phyloP scores from a whole-genome alignment of 768 basidiomycete species.

The Gyrodon lividus region DNA sequence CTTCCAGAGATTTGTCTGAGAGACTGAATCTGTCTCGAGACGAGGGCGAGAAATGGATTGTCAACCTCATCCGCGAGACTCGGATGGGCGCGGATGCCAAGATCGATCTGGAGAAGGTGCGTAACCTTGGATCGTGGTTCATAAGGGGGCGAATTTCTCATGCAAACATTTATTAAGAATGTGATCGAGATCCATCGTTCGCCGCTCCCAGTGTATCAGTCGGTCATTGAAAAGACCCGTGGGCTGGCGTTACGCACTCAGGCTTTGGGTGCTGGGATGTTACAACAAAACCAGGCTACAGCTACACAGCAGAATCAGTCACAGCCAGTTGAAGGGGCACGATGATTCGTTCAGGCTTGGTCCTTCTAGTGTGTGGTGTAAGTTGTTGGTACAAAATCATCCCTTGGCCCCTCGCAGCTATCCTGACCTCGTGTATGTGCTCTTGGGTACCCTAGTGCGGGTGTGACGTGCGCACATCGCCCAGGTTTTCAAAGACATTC shows the following conservation, averaged over 20 bases:
- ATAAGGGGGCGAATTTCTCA: background rate
- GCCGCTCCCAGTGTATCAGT: constrained; percentile 86
- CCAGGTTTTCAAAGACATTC: no score
- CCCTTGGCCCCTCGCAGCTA: background rate
- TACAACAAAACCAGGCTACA: constrained; percentile 32
- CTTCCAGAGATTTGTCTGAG: constrained; percentile 79
- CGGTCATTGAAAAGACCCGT: constrained; percentile 93
- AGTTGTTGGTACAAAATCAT: constrained; percentile 5
- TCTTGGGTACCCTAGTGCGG: background rate
- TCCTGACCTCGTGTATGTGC: no score
- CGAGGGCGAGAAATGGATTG: constrained; percentile 99
- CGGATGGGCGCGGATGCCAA: constrained; percentile 96
- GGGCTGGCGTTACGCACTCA: constrained; percentile 90
- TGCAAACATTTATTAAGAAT: constrained; percentile 55
- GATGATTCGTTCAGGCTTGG: constrained; percentile 10
- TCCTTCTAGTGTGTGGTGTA: constrained; percentile 7
- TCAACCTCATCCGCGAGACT: constrained; percentile 97
- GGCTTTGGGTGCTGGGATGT: constrained; percentile 79
- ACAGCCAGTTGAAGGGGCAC: constrained; percentile 30
- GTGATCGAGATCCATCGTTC: constrained; percentile 94
- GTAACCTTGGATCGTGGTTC: constrained; percentile 10
- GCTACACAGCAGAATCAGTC: constrained; percentile 29
- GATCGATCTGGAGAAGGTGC: constrained; percentile 93
- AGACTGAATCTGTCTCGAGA: constrained; percentile 90
- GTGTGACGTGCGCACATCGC: background rate